phyloP scores from a whole-genome alignment of 441 rosid species.

The Pelargonium fulgidum region DNA sequence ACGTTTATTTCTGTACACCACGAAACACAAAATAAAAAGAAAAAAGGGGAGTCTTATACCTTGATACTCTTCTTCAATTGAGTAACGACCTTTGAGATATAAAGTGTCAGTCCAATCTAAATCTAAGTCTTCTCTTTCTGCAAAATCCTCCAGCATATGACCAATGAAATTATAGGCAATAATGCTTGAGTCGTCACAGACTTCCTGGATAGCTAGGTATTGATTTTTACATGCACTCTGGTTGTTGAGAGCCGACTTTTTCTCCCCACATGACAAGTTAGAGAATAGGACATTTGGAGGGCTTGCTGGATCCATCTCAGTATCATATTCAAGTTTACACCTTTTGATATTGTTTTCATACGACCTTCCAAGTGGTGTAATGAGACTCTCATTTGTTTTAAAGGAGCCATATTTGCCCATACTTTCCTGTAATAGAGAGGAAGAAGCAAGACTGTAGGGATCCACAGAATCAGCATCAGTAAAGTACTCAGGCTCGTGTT shows the following conservation, averaged over 20 bases:
- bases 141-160: conserved; percentile 45
- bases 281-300: conserved; percentile 23
- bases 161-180: conserved; percentile 66
- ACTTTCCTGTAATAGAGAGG: conserved; percentile 24
- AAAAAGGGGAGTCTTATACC: conserved; percentile 26
- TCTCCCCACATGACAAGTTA: conserved; percentile 22
- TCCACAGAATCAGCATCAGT: conserved; percentile 20
- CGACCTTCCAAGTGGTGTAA: conserved; percentile 12
- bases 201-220: conserved; percentile 66
- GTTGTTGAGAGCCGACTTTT: conserved; percentile 22
- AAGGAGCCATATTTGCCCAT: conserved; percentile 18
- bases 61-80: conserved; percentile 30
- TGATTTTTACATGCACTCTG: conserved; percentile 30
- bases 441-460: conserved; percentile 24
- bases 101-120: conserved; percentile 31
- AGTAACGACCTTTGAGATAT: conserved; percentile 44
- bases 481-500: conserved; percentile 18
- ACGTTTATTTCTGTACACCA: background rate
- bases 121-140: conserved; percentile 36
- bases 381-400: conserved; percentile 13
- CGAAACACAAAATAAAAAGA: background rate
- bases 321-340: conserved; percentile 27
- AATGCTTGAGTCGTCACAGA: conserved; percentile 60
- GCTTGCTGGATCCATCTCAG: conserved; percentile 25
- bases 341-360: conserved; percentile 17